Evolutionary conservation across 257 asterid species (phyloP).

Genomic region (Linaria vulgaris): DNA sequence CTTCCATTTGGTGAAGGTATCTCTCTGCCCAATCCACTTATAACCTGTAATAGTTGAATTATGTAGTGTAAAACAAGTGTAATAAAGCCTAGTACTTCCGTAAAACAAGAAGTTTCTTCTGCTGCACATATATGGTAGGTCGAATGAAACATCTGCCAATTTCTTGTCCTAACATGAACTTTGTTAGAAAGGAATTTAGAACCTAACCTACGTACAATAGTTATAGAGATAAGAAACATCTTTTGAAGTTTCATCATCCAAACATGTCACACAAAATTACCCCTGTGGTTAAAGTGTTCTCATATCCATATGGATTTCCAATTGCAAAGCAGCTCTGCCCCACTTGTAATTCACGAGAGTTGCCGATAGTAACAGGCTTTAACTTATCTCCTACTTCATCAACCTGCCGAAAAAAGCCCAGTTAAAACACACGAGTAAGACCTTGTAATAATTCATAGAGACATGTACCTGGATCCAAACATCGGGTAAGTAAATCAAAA

Average conservation of each 20-base stretch:
- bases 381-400: conserved; percentile 62
- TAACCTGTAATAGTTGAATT: conserved; percentile 49
- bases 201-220: neutral
- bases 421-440: neutral
- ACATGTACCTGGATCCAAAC: no score
- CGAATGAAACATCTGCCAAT: neutral
- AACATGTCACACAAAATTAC: conserved; percentile 41
- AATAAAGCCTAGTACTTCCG: neutral
- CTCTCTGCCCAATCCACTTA: conserved; percentile 92
- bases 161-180: neutral
- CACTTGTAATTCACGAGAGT: conserved; percentile 58
- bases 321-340: conserved; percentile 91
- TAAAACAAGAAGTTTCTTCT: conserved; percentile 8
- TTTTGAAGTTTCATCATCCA: neutral
- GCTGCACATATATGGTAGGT: neutral
- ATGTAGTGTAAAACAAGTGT: neutral
- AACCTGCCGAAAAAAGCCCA: conserved; percentile 42
- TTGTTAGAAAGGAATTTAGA: no score
- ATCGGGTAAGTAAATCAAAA: no score
- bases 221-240: neutral
- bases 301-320: conserved; percentile 88
- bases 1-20: conserved; percentile 91
- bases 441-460: no score
- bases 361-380: conserved; percentile 63
- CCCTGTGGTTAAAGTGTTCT: conserved; percentile 89